Conservation (phyloP, 1,284 basidiomycete species). For the Pseudozyma sp. region DNA sequence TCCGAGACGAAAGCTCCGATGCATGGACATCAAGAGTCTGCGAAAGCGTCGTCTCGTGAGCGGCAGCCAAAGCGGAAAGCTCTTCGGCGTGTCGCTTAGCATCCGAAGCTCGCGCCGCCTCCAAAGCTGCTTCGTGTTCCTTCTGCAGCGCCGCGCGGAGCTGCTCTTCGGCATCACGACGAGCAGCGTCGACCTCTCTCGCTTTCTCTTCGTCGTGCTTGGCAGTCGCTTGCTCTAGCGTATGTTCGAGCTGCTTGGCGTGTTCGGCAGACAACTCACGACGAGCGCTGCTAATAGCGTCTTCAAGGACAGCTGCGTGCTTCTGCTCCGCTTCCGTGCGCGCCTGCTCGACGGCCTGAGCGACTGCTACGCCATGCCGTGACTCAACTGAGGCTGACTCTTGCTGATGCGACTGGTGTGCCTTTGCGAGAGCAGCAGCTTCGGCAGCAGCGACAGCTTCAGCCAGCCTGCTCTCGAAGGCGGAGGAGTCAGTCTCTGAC, state of each 20-base stretch:
- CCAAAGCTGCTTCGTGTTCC: constrained; percentile 27
- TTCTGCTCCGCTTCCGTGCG: constrained; percentile 30
- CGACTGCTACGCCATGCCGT: constrained; percentile 20
- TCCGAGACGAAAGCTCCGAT: constrained; percentile 28
- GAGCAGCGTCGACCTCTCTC: constrained; percentile 25
- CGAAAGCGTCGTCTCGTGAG: constrained; percentile 35
- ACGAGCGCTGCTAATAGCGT: constrained; percentile 32
- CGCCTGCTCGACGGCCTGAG: constrained; percentile 23
- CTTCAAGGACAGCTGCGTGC: constrained; percentile 41
- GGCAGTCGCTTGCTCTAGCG: constrained; percentile 25
- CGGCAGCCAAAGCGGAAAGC: constrained; percentile 22
- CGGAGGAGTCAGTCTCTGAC: constrained; percentile 23
- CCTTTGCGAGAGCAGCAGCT: constrained; percentile 33
- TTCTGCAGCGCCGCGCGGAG: constrained; percentile 23
- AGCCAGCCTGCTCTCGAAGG: constrained; percentile 26
- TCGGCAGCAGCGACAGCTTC: constrained; percentile 54
- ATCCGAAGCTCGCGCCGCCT: constrained; percentile 18
- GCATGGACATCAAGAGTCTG: constrained; percentile 21
- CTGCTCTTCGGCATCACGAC: constrained; percentile 34
- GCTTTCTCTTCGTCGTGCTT: constrained; percentile 33
- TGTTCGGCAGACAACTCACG: constrained; percentile 39
- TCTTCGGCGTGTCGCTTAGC: constrained; percentile 29
- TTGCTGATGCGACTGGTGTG: constrained; percentile 10
- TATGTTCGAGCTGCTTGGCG: constrained; percentile 27
- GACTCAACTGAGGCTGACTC: constrained; percentile 14